Evolutionary conservation across 495 filamentous ascomycete genomes (phyloP).

Genomic region (Jackrogersella multiformis): DNA sequence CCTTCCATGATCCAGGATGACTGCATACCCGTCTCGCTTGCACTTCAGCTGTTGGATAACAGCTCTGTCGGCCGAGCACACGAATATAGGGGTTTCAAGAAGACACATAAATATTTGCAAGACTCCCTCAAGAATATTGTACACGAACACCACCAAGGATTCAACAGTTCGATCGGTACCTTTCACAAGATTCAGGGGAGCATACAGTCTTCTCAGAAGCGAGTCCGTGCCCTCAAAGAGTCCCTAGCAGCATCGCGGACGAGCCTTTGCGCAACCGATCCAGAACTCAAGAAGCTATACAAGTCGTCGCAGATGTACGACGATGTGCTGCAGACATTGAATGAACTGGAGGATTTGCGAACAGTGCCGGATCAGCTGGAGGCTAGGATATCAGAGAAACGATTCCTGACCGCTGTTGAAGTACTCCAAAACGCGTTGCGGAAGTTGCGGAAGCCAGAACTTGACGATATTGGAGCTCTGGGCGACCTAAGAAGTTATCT

Average conservation of each 20-base stretch:
- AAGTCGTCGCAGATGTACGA: constrained; percentile 90
- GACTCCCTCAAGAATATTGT: constrained; percentile 93
- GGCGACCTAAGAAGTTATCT: constrained; percentile 88
- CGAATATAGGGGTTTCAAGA: constrained; percentile 82
- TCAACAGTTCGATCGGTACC: constrained; percentile 98
- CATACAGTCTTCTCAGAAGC: constrained; percentile 86
- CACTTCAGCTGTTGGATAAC: constrained; percentile 89
- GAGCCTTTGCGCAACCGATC: constrained; percentile 84
- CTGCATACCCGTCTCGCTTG: constrained; percentile 91
- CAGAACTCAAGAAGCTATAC: constrained; percentile 88
- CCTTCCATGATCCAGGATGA: constrained; percentile 85
- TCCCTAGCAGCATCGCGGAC: constrained; percentile 83
- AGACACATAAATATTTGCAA: constrained; percentile 84
- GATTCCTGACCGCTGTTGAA: constrained; percentile 91
- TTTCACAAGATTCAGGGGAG: constrained; percentile 98
- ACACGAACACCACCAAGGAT: constrained; percentile 98
- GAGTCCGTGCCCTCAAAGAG: constrained; percentile 82
- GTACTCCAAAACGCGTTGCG: constrained; percentile 86
- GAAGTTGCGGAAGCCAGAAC: constrained; percentile 82
- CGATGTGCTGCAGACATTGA: constrained; percentile 83
- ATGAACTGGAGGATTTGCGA: constrained; percentile 87
- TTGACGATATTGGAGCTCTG: constrained; percentile 91
- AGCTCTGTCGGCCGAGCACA: constrained; percentile 91
- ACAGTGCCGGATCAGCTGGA: constrained; percentile 93
- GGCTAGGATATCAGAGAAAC: constrained; percentile 92